These are phyloP conservation scores for Wickerhamomyces chaumierensis DNA, from an alignment of 805 yeast genomes.

Conservation along the genomic window DNA sequence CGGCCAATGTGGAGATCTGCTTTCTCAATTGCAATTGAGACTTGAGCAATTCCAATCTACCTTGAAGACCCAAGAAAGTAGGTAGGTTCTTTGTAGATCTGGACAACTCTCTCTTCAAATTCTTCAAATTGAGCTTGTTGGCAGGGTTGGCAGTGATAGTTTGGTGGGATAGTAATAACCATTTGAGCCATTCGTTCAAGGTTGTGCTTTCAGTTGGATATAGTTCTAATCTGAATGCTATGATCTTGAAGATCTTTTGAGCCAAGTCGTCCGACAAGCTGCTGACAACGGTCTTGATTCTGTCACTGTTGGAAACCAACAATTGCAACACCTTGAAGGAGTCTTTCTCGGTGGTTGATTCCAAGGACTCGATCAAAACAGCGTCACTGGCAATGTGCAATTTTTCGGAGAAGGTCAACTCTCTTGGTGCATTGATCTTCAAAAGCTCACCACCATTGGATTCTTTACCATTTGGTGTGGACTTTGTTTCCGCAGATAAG, in stretches of 20 bases:
- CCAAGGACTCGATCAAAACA: slow-evolving; percentile 10
- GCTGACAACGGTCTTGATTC: slow-evolving; percentile 29
- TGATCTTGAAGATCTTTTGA: slow-evolving; percentile 30
- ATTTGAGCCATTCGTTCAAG: slow-evolving; percentile 61
- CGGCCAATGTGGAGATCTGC: slow-evolving; percentile 30
- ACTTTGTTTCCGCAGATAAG: too few species aligned
- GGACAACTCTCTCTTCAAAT: slow-evolving; percentile 45
- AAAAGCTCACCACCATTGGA: slow-evolving; percentile 8
- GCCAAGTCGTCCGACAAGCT: slow-evolving; percentile 31
- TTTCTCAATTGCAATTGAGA: slow-evolving; percentile 66
- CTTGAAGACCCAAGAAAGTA: slow-evolving; percentile 68
- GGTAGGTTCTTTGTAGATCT: slow-evolving; percentile 51
- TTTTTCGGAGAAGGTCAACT: slow-evolving; percentile 15
- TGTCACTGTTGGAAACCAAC: slow-evolving; percentile 19
- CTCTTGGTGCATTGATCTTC: slow-evolving; percentile 20
- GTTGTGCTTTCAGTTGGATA: slow-evolving; percentile 30
- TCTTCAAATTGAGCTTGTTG: slow-evolving; percentile 30
- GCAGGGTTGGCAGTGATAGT: slow-evolving; percentile 1
- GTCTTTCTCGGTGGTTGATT: slow-evolving; percentile 10
- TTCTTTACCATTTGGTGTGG: not conserved
- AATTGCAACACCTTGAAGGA: slow-evolving; percentile 17
- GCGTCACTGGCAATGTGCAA: slow-evolving; percentile 15
- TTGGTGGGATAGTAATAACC: slow-evolving; percentile 64
- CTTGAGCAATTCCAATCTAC: slow-evolving; percentile 66
- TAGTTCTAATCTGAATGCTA: slow-evolving; percentile 35